Percentiles rank a stretch among this genome's conserved stretches.
Evolutionary conservation across 148 eudicot species (phyloP).

Genomic region (Rhododendron simsii): DNA sequence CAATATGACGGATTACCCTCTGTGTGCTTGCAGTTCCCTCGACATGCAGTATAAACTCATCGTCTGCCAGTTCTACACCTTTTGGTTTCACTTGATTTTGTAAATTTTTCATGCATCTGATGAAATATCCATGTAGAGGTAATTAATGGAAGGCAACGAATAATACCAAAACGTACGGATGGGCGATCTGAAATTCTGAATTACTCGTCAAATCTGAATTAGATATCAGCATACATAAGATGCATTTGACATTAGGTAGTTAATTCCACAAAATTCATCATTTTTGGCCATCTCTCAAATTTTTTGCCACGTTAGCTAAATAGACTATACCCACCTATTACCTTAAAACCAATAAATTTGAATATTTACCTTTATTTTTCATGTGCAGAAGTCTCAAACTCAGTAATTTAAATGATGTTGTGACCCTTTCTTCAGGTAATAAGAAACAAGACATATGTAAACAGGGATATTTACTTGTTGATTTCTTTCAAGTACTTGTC

Average conservation of each 20-base stretch:
- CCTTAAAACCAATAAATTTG: too few species aligned
- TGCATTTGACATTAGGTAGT: background rate
- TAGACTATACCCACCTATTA: background rate
- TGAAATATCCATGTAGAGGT: background rate
- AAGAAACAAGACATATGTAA: background rate
- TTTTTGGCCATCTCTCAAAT: background rate
- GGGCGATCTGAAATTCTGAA: too few species aligned
- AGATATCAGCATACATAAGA: background rate
- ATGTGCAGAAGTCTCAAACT: background rate
- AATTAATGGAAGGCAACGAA: background rate
- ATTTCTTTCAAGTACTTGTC: conserved; percentile 76
- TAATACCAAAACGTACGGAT: background rate
- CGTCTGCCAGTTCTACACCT: conserved; percentile 62
- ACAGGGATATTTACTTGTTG: conserved; percentile 40
- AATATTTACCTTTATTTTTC: background rate
- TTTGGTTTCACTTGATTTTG: conserved; percentile 67
- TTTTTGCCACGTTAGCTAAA: background rate
- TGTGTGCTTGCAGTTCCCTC: conserved; percentile 82
- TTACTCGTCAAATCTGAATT: background rate
- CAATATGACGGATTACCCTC: conserved; percentile 86
- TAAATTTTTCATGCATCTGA: conserved; percentile 66
- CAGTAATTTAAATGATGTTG: background rate
- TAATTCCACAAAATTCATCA: background rate
- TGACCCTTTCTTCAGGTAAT: background rate
- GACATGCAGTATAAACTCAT: conserved; percentile 86